phyloP scores from a whole-genome alignment of 169 alveolate genomes.

The Eimeria falciformis region DNA sequence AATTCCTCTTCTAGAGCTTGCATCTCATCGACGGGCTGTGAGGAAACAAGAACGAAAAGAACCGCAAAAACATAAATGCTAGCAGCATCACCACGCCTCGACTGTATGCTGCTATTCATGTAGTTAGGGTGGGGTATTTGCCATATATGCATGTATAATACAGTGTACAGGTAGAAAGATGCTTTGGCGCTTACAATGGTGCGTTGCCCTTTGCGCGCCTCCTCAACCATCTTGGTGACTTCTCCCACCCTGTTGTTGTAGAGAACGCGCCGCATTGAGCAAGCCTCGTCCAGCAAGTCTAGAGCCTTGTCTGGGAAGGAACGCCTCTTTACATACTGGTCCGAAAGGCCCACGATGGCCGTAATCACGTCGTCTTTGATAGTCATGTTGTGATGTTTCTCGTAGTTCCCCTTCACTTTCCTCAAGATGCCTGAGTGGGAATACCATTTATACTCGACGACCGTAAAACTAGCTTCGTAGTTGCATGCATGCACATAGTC shows the following conservation, averaged over 20 bases:
- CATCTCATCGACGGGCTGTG: neutral
- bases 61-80: neutral
- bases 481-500: too few species aligned
- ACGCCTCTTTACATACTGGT: slow-evolving; percentile 72
- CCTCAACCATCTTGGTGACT: neutral
- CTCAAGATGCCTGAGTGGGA: neutral
- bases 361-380: slow-evolving; percentile 86
- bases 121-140: too few species aligned
- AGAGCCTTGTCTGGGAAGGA: slow-evolving; percentile 90
- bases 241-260: neutral
- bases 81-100: neutral
- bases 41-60: neutral
- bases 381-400: slow-evolving; percentile 86
- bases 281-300: slow-evolving; percentile 80
- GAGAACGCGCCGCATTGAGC: neutral
- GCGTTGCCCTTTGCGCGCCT: neutral
- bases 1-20: neutral
- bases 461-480: too few species aligned
- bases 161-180: neutral
- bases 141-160: too few species aligned
- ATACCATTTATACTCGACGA: too few species aligned
- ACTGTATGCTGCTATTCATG: too few species aligned
- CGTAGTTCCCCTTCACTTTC: slow-evolving; percentile 81
- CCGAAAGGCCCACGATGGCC: slow-evolving; percentile 86
- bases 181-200: neutral